Evolutionary conservation across 2,329 filamentous ascomycete genomes (phyloP), one percentile per base, ranked within the genome.

Genomic region (Colletotrichum somersetense): DNA sequence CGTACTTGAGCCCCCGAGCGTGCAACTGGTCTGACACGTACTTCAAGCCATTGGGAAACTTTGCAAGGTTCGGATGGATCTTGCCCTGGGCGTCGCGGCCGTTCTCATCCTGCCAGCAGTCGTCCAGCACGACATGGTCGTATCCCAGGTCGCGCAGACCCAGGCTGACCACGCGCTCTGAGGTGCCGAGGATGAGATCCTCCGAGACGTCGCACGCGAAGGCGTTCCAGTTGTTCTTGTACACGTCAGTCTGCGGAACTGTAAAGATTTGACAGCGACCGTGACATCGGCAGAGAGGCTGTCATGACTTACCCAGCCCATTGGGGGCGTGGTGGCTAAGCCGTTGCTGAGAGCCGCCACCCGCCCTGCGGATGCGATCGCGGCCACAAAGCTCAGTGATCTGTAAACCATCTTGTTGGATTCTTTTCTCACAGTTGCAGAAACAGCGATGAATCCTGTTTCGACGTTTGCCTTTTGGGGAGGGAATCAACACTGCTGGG

Each of bases 41-140:
- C 53, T 78, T 79, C 66, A 83, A 79, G 40, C 82, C 81, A 23
- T 75, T 77, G 14, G 82, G 82, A 55, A 82, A 83, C 74, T 82
- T 82, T 14, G 66, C 70, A 1, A 76, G 74, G 71, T 83, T 79
- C 33, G 77, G 73, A 53, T 80, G 76, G 33, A 82, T 73, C 42
- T 76, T 76, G 40, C 77, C 66, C 69, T 77, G 23, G 65, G 73
- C 70, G 72, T 77, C 46, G 23, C 76, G 73, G 70, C 78, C 73
- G 30, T 72, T 73, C 26, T 78, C 78, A 10, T 74, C 74, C 20
- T 79, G 78, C 80, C 81, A 82, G 64, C 80, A 80, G 75, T 82
- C 80, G 62, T 82, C 81, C 33, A 82, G 70, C 14, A 77, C 75
- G 63, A 79, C 74, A 67, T 79, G 76, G 46, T 78, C 62, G 67